Conservation (phyloP, 176 grass and related monocot genomes). For the Dactylis glomerata region DNA sequence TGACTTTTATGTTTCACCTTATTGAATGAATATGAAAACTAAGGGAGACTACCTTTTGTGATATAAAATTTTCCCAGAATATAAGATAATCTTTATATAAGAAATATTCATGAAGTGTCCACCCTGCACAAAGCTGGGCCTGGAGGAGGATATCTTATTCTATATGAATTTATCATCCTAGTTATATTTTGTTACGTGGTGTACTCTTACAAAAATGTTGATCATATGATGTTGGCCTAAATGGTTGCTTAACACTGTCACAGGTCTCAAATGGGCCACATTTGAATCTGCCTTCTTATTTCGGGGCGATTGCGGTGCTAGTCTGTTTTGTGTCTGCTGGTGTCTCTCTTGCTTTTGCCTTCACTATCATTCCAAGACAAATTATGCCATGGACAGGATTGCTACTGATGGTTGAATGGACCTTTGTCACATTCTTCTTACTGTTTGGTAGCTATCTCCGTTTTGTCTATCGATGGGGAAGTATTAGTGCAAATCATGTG, state of each 20-base stretch:
- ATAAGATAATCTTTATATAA: background rate
- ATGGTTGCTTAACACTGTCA: constrained; percentile 9
- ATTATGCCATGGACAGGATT: constrained; percentile 88
- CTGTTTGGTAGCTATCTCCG: constrained; percentile 70
- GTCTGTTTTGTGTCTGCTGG: constrained; percentile 51
- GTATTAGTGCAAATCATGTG: constrained; percentile 44
- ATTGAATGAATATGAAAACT: background rate
- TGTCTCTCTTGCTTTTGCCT: constrained; percentile 69
- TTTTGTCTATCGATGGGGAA: constrained; percentile 66
- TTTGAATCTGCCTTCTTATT: constrained; percentile 62
- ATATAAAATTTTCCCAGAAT: background rate
- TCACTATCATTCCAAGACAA: constrained; percentile 67
- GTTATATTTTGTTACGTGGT: background rate
- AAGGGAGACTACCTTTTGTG: background rate
- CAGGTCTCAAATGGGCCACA: constrained; percentile 61
- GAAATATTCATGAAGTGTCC: background rate
- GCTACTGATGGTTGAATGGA: constrained; percentile 78
- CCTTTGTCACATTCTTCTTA: constrained; percentile 68
- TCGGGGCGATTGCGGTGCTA: constrained; percentile 54
- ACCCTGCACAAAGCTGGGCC: too few species aligned
- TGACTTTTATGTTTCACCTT: background rate
- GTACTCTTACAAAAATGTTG: constrained; percentile 15
- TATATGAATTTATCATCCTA: constrained; percentile 6
- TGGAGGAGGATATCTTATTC: background rate
- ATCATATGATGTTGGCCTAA: constrained; percentile 14